A percentile compares a stretch with the other conserved stretches of the same genome.
These are phyloP conservation scores for Beauveria sp. DNA, from an alignment of 2,329 filamentous ascomycete species.

Conservation along the genomic window DNA sequence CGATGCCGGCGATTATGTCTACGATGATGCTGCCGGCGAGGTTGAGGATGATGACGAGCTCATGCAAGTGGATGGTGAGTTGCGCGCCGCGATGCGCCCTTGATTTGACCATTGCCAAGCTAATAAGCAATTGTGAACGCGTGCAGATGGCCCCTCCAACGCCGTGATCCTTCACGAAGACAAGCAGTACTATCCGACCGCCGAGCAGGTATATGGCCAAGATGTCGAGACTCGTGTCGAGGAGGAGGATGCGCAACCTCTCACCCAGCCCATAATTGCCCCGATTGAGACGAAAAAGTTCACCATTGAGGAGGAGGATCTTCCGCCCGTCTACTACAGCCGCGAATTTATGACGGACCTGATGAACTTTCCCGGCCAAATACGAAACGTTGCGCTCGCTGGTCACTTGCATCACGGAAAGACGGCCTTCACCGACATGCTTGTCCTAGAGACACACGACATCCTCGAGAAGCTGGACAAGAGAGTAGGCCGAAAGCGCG, in stretches of 20 bases:
- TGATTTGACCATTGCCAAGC: slow-evolving; percentile 14
- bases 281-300: slow-evolving; percentile 95
- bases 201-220: slow-evolving; percentile 86
- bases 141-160: slow-evolving; percentile 74
- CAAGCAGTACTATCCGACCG: slow-evolving; percentile 99
- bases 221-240: slow-evolving; percentile 95
- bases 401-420: slow-evolving; percentile 97
- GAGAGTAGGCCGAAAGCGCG: slow-evolving; percentile 70
- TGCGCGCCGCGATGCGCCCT: not conserved
- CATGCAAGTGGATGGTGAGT: slow-evolving; percentile 83
- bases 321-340: slow-evolving; percentile 82
- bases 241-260: slow-evolving; percentile 91
- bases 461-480: slow-evolving; percentile 71
- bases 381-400: slow-evolving; percentile 83
- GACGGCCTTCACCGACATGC: slow-evolving; percentile 96
- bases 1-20: slow-evolving; percentile 70
- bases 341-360: slow-evolving; percentile 90
- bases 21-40: slow-evolving; percentile 66
- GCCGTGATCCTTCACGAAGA: slow-evolving; percentile 98
- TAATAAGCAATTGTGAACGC: slow-evolving; percentile 17
- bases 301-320: slow-evolving; percentile 81
- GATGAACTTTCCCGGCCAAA: slow-evolving; percentile 93
- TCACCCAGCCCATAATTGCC: slow-evolving; percentile 87
- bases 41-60: slow-evolving; percentile 65
- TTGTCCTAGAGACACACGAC: slow-evolving; percentile 92